Evolutionary conservation across 1,284 basidiomycete species (phyloP), one percentile per base, ranked within the genome.

Genomic region (Anthracocystis walkeri): DNA sequence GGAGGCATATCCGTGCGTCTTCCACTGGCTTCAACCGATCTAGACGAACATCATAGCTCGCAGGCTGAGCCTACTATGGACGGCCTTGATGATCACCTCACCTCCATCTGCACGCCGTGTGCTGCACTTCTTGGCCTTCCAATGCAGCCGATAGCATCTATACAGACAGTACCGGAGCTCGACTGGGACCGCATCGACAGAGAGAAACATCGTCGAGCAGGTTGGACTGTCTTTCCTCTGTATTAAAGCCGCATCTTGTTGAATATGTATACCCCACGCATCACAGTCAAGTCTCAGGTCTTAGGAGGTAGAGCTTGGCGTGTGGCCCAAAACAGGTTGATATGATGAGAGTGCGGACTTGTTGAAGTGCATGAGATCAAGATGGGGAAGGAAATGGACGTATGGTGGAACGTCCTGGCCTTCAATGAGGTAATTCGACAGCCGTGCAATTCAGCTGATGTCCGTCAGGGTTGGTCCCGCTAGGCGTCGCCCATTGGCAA

Each of bases 191-290:
- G 48, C 27, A 75, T 75, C 44, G 42, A 66, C 35, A 38, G 14
- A 8, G 52, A 65, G 1, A 60, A 56, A 12, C 48, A 41, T 21
- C 45, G 46, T 7, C 12, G 18, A 18, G 52, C 69, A 5, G 73
- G 68, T 27, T 75, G 67, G 68, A 59, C 73, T 35, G 35, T 68
- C 20, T 75, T 75, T 21, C 73, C 73, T 1, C 29, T 75, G 53
- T 75, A 71, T 20, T 71, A 27, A 68, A 40, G 2, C 11, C 44
- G 14, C 7, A 23, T 20, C 21, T 21, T 10, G 3, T 4, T 3
- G 1, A 35, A 23, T 18, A 8, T 29, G 55, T 58, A 54, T 31
- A 18, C 42, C 42, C n/a, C 53, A 31, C n/a, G 38, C 57, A 27
- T 25, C 41, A 51, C 45, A 14, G 4, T n/a, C n/a, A 21, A 42